Percentiles rank a stretch among this genome's conserved stretches.
Conservation (phyloP, 148 eudicot genomes). For the Dysphania ambrosioides region DNA sequence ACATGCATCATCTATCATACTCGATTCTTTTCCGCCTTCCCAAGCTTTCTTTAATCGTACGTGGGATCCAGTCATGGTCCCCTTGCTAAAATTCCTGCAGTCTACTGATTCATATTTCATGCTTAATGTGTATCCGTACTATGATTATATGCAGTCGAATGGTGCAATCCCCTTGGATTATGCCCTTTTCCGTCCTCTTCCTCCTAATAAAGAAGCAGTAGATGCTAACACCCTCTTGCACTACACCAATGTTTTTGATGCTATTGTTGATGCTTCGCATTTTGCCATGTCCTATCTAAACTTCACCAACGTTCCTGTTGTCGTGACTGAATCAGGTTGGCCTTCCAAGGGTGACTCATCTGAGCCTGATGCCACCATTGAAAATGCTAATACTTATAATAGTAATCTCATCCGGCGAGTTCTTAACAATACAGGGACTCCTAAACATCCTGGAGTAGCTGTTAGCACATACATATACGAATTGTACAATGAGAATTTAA, state of each 20-base stretch:
- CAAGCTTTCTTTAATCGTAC: slow-evolving; percentile 93
- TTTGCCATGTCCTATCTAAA: slow-evolving; percentile 77
- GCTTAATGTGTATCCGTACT: slow-evolving; percentile 90
- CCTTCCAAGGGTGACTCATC: slow-evolving; percentile 81
- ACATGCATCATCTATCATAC: slow-evolving; percentile 72
- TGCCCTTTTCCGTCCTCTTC: slow-evolving; percentile 84
- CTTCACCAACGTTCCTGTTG: slow-evolving; percentile 74
- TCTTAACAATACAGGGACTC: slow-evolving; percentile 82
- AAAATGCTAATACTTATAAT: slow-evolving; percentile 83
- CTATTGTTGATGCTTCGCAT: slow-evolving; percentile 81
- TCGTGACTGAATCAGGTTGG: slow-evolving; percentile 94
- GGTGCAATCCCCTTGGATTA: slow-evolving; percentile 76
- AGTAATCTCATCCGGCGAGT: slow-evolving; percentile 79
- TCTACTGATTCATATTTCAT: slow-evolving; percentile 68
- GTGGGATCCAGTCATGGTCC: slow-evolving; percentile 77
- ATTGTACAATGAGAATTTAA: slow-evolving; percentile 78
- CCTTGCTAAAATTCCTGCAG: slow-evolving; percentile 72
- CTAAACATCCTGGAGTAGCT: slow-evolving; percentile 81
- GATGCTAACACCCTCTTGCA: slow-evolving; percentile 90
- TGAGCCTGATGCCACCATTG: slow-evolving; percentile 77
- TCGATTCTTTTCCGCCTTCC: slow-evolving; percentile 91
- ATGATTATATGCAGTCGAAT: slow-evolving; percentile 70
- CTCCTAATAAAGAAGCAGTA: slow-evolving; percentile 90
- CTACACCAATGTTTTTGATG: slow-evolving; percentile 91
- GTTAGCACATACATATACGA: slow-evolving; percentile 83